Evolutionary conservation across 345 rosid species (phyloP).

Genomic region (Salix koriyanagi): DNA sequence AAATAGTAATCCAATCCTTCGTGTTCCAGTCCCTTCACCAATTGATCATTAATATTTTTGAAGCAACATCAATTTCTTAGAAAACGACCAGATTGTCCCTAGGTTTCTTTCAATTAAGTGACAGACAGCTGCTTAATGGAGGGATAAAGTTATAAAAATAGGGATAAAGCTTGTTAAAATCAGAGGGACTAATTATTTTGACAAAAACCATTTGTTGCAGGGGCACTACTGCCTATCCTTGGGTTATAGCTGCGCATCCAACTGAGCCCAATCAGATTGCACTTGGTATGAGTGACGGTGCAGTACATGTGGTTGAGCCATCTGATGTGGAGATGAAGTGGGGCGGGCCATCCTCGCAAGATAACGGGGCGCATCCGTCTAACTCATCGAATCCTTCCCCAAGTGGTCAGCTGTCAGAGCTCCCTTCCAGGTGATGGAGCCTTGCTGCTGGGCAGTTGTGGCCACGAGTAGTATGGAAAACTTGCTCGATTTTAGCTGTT

Average conservation of each 20-base stretch:
- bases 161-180: no score
- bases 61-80: no score
- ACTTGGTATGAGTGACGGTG: constrained; percentile 59
- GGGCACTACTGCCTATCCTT: constrained; percentile 28
- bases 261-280: constrained; percentile 59
- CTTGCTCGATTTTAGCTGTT: neutral
- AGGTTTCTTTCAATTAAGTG: no score
- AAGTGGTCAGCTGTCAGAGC: constrained; percentile 36
- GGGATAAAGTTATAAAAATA: no score
- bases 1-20: no score
- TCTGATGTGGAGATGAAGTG: constrained; percentile 41
- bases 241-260: constrained; percentile 62
- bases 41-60: no score
- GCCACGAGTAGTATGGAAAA: no score
- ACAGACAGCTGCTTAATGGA: no score
- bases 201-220: constrained; percentile 12
- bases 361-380: constrained; percentile 38
- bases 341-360: constrained; percentile 38
- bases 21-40: no score
- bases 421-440: constrained; percentile 33
- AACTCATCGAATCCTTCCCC: constrained; percentile 46
- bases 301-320: constrained; percentile 58
- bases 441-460: no score
- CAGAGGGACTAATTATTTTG: neutral
- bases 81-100: no score